phyloP scores from a whole-genome alignment of 140 eudicot genomes.

The Erigeron philadelphicus region DNA sequence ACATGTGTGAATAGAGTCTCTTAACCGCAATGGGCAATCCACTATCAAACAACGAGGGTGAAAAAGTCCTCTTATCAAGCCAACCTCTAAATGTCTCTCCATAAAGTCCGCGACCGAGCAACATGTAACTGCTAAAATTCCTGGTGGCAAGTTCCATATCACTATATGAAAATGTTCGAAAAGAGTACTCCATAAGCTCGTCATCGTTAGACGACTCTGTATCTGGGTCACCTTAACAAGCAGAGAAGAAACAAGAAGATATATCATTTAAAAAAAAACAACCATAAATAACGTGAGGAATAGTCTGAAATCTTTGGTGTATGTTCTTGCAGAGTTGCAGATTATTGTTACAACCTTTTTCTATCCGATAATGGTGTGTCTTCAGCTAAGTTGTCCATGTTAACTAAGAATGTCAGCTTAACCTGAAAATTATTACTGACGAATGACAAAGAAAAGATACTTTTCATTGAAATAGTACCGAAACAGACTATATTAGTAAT shows the following conservation, averaged over 20 bases:
- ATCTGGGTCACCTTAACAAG: constrained; percentile 20
- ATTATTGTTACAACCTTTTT: background rate
- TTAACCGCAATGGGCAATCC: constrained; percentile 26
- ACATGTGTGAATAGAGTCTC: constrained; percentile 21
- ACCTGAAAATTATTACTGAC: background rate
- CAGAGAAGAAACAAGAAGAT: constrained; percentile 6
- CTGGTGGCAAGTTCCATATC: constrained; percentile 26
- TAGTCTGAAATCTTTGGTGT: background rate
- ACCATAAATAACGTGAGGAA: background rate
- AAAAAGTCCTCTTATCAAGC: constrained; percentile 25
- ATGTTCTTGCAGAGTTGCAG: constrained; percentile 8
- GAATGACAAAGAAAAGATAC: background rate
- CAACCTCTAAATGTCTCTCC: constrained; percentile 31
- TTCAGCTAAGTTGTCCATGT: background rate
- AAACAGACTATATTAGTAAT: background rate
- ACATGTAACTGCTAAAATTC: constrained; percentile 25
- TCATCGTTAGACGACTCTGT: background rate
- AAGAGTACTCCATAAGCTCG: constrained; percentile 10
- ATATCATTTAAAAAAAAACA: background rate
- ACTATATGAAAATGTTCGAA: constrained; percentile 18
- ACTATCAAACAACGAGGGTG: constrained; percentile 12
- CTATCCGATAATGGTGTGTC: background rate
- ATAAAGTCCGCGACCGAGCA: constrained; percentile 18
- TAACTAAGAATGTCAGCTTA: background rate
- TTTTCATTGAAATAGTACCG: background rate